These are phyloP conservation scores for Aspergillus affinis DNA, from an alignment of 495 filamentous ascomycete genomes.

Conservation along the genomic window DNA sequence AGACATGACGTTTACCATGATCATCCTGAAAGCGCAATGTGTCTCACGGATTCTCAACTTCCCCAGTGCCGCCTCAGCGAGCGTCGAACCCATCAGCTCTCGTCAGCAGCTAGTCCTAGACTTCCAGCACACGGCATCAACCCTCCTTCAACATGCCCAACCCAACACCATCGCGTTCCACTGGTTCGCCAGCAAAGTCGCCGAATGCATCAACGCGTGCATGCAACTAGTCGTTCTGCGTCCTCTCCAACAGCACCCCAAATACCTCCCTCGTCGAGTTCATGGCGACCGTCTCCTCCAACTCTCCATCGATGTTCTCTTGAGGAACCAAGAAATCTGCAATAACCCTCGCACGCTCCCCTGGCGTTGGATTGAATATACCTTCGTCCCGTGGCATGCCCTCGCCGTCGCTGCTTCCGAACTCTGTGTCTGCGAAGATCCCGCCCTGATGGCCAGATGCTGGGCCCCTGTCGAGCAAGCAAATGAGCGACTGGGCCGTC, in stretches of 20 bases:
- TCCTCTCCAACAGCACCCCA: constrained; percentile 27
- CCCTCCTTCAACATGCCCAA: constrained; percentile 24
- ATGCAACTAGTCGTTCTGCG: constrained; percentile 36
- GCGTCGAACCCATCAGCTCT: constrained; percentile 21
- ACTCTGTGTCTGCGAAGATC: constrained; percentile 63
- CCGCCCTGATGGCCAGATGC: constrained; percentile 63
- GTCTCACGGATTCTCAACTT: constrained; percentile 30
- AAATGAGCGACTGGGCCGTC: constrained; percentile 51
- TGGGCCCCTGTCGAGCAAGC: constrained; percentile 68
- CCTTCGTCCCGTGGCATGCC: constrained; percentile 49
- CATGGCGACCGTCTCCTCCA: constrained; percentile 27
- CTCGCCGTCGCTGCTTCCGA: constrained; percentile 62
- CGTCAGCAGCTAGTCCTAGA: constrained; percentile 31
- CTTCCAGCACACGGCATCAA: constrained; percentile 27
- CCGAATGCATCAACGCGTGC: constrained; percentile 25
- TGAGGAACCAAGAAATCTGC: constrained; percentile 21
- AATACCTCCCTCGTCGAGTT: constrained; percentile 29
- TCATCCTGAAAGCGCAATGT: constrained; percentile 27
- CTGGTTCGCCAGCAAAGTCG: constrained; percentile 25
- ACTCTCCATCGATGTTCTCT: constrained; percentile 33
- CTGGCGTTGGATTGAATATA: constrained; percentile 41
- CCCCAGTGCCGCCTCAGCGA: constrained; percentile 26
- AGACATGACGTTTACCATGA: constrained; percentile 33
- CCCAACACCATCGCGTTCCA: constrained; percentile 29
- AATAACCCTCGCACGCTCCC: constrained; percentile 24